Evolutionary conservation across 352 stramenopile genomes (phyloP), one percentile per base, ranked within the genome.

Genomic region (Phytopythium delawarense): DNA sequence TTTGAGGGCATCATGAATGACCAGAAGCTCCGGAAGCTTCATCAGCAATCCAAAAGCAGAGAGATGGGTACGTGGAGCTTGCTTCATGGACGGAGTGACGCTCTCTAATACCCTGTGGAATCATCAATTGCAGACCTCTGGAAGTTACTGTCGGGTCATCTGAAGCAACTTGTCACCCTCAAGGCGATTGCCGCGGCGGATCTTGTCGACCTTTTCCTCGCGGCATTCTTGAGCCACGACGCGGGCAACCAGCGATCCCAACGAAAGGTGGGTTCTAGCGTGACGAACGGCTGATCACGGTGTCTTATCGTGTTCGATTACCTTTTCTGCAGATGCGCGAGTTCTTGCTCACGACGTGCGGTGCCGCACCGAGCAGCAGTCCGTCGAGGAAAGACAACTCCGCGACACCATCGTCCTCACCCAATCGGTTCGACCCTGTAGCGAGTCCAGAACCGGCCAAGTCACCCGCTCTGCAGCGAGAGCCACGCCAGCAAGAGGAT

Each of bases 1-100:
- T 92, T 94, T 53, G 85, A 91, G 75, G 85, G 81, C 4, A 92
- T 92, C 52, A 86, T 94, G 72, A 91, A 76, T 58, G 77, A 91
- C 34, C 76, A 89, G 59, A 88, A 89, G 39, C 74, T 94, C 21
- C 77, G 84, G 40, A 92, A 92, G 61, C 67, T 89, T 7, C 81
- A 92, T 59, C 79, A 91, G 55, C 75, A 76, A 40, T 78, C 72
- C 35, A 90, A 90, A 60, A 75, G 87, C 49, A 91, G 86, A 53
- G 79, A 91, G 64, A 63, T 79, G 1, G 82, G 82, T 91, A 1
- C 11, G 59, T 61, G 40, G 7, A 61, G 42, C 1, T 49, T n/a
- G n/a, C 1, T 25, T 16, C 20, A 4, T 49, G 7, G 42, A 23
- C 0, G 8, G 13, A 25, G 42, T 15, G 6, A 13, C 7, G 20